A percentile compares a stretch with the other conserved stretches of the same genome.
These are phyloP conservation scores for Tetradesmus lagerheimii DNA, from an alignment of 139 green algal species.

Conservation along the genomic window DNA sequence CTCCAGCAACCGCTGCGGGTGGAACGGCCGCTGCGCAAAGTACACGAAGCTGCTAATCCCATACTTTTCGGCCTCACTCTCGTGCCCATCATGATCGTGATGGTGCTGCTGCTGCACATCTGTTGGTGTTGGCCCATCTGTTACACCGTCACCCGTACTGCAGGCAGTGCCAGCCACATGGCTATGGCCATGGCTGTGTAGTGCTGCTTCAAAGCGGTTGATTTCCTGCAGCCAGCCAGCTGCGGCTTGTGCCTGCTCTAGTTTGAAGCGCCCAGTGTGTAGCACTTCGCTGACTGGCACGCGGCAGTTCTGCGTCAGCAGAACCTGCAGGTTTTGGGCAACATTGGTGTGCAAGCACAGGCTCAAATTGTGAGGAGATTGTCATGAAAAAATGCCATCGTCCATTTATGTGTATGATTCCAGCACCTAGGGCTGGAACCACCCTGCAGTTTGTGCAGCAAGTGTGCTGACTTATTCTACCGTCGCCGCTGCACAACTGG, in stretches of 20 bases:
- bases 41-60: conserved; percentile 75
- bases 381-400: too few relatives aligned
- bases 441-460: too few relatives aligned
- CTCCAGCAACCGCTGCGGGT: conserved; percentile 63
- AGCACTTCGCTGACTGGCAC: conserved; percentile 63
- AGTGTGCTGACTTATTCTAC: too few relatives aligned
- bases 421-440: too few relatives aligned
- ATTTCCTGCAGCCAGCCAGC: conserved; percentile 72
- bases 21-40: conserved; percentile 68
- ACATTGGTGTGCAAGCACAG: too few relatives aligned
- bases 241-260: conserved; percentile 60
- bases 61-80: conserved; percentile 60
- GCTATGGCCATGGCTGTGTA: neutral
- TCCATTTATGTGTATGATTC: too few relatives aligned
- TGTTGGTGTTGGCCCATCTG: neutral
- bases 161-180: conserved; percentile 20
- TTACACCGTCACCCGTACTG: neutral
- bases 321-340: conserved; percentile 31
- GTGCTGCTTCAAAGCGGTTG: conserved; percentile 57
- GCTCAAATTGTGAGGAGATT: too few relatives aligned
- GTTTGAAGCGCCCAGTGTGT: conserved; percentile 59
- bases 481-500: too few relatives aligned
- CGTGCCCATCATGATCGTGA: conserved; percentile 13
- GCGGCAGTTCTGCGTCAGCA: conserved; percentile 44
- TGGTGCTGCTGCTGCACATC: conserved; percentile 55